Evolutionary conservation across 169 alveolate genomes (phyloP).

Genomic region (Plasmodium cynomolgi): DNA sequence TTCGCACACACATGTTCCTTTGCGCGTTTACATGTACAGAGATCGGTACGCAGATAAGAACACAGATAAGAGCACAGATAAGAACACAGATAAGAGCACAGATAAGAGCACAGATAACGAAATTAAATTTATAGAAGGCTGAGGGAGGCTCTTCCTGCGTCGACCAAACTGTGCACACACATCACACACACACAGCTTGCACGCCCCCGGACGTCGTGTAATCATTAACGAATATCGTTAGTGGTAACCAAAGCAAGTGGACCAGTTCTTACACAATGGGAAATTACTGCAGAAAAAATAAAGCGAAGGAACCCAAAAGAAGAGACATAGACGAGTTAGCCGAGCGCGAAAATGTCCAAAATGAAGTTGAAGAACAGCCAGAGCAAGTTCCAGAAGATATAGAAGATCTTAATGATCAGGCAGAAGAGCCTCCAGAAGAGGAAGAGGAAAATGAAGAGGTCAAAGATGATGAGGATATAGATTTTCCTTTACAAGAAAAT

Average conservation of each 20-base stretch:
- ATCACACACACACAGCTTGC: background rate
- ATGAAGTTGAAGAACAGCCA: slow-evolving; percentile 22
- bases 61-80: too few species aligned
- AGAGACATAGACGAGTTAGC: slow-evolving; percentile 79
- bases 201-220: background rate
- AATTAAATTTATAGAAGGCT: background rate
- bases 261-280: slow-evolving; percentile 54
- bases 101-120: background rate
- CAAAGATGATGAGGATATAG: slow-evolving; percentile 72
- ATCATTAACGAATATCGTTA: background rate
- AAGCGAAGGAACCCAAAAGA: slow-evolving; percentile 83
- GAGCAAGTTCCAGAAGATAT: slow-evolving; percentile 65
- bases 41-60: background rate
- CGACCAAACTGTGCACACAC: background rate
- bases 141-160: background rate
- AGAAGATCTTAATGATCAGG: slow-evolving; percentile 45
- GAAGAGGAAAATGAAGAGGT: slow-evolving; percentile 26
- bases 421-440: slow-evolving; percentile 53
- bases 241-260: background rate
- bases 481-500: slow-evolving; percentile 67
- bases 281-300: slow-evolving; percentile 73
- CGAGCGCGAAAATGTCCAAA: slow-evolving; percentile 29
- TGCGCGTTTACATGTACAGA: background rate
- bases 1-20: background rate
- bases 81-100: too few species aligned